Base-by-base conservation (phyloP, 441 rosid species). In the Erodium chrysanthum region DNA sequence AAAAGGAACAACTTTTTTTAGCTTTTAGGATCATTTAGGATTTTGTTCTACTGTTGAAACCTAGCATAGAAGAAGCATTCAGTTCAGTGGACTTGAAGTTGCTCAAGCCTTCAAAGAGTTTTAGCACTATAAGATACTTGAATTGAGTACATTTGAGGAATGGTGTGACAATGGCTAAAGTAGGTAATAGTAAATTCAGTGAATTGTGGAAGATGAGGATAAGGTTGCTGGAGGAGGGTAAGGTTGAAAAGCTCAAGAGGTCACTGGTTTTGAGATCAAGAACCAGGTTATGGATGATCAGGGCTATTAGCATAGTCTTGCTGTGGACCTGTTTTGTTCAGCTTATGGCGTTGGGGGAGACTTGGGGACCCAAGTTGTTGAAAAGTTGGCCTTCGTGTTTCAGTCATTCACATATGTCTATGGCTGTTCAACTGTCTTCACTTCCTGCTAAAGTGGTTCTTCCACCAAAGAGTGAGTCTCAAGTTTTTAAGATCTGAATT, bases 341-440 rank as follows among this genome's bases (percentile, higher is more conserved):
- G 70, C 73, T 87, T 74, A 75, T 81, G 82, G 82, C 92, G 31
- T 17, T 83, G 22, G 84, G 87, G 29, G 90, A 83, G 50, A 77
- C 86, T 73, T 85, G 89, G 89, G 83, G 87, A 40, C 89, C 92
- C 1, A 74, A 82, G 64, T 37, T 87, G 67, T 80, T 84, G 70
- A 85, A 79, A 67, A 80, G 80, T 7, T 87, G 86, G 88, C 86
- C 92, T 73, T 81, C 88, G 73, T 84, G 92, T 78, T 81, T 85
- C 74, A 74, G 14, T 62, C 81, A 75, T 12, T 65, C 80, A 64
- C 83, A 74, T 64, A 37, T 71, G 50, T 65, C 88, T 66, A 21
- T 73, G 5, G 71, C 67, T 58, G 54, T 15, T 22, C 74, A 79
- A 11, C 66, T 80, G 59, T 76, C 82, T 67, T 80, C 86, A 75